phyloP scores from a whole-genome alignment of 2,329 filamentous ascomycete species.

The Shiraia bambusicola region DNA sequence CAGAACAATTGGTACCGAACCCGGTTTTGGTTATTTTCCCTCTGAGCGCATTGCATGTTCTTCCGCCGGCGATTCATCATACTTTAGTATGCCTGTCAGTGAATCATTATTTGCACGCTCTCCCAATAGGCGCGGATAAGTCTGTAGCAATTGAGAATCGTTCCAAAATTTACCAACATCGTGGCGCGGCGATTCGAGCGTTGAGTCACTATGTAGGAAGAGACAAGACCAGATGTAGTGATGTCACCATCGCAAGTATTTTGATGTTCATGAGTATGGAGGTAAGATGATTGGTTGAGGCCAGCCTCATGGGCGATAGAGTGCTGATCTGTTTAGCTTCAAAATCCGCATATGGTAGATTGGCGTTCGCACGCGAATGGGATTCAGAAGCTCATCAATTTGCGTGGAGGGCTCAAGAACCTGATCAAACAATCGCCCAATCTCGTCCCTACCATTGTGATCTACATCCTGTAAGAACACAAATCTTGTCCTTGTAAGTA shows the following conservation, averaged over 20 bases:
- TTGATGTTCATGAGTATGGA: constrained; percentile 34
- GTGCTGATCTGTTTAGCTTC: constrained; percentile 20
- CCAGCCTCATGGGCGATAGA: neutral
- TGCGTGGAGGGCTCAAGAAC: constrained; percentile 29
- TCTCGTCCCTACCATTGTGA: constrained; percentile 21
- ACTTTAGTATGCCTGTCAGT: constrained; percentile 29
- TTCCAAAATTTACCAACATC: constrained; percentile 31
- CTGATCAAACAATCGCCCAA: constrained; percentile 19
- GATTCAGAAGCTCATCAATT: constrained; percentile 27
- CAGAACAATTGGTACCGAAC: constrained; percentile 26
- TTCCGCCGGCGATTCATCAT: constrained; percentile 34
- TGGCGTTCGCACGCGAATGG: constrained; percentile 34
- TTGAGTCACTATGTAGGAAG: constrained; percentile 25
- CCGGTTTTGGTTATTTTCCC: constrained; percentile 33
- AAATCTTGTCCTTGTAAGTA: neutral
- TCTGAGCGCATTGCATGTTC: constrained; percentile 23
- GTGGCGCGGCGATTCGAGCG: constrained; percentile 30
- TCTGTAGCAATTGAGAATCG: constrained; percentile 9
- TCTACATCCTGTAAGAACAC: constrained; percentile 28
- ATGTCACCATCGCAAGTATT: constrained; percentile 31
- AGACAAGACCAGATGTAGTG: constrained; percentile 26
- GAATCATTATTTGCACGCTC: constrained; percentile 25
- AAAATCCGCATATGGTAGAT: constrained; percentile 21
- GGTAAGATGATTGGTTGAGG: constrained; percentile 16
- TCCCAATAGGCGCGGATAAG: constrained; percentile 15